Base-by-base conservation (phyloP, 805 yeast species). In the Teunomyces panamensis region DNA sequence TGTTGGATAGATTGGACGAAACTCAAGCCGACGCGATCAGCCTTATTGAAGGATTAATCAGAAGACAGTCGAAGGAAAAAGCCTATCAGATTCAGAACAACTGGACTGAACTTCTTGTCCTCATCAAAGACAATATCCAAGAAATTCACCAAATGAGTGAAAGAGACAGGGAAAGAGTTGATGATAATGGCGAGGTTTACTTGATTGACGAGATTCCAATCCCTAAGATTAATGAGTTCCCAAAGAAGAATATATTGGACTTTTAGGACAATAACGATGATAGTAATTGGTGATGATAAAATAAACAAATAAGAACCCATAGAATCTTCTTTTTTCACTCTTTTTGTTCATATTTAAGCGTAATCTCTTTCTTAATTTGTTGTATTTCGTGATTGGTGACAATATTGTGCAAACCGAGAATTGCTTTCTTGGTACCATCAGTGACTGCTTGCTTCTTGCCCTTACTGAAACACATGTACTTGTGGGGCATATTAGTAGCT, bases 91-190 rank as follows among this genome's bases (percentile, higher is more conserved):
- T 92, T 30, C 96, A 89, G 64, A 79, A 77, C 57, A 78, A 73
- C 29, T 85, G 84, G 73, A 68, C 71, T 13, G 87, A 80, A 24
- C 72, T 91, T 32, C 50, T 82, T 2, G 73, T 60, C 1, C 70
- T 82, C 37, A 66, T 92, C 48, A 74, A 73, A 45, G 83, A 75
- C n/a, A 75, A 85, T 54, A 71, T 87, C 26, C 78, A 64, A 13
- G 97, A 91, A 65, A 87, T 94, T 20, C 92, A 87, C 69, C 72
- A 78, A 41, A 82, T 90, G 64, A 84, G 87, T 54, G 96, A 89
- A 57, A 80, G 80, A 55, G 97, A 91, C 58, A 78, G 97, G 56
- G 95, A 89, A 67, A 81, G 98, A 66, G 69, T 87, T 48, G 92
- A 91, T 63, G 97, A 91, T 34, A 81, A 88, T 51, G 98, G 98